Base-by-base conservation (phyloP, 148 eudicot genomes). In the Rhododendron ferrugineum region DNA sequence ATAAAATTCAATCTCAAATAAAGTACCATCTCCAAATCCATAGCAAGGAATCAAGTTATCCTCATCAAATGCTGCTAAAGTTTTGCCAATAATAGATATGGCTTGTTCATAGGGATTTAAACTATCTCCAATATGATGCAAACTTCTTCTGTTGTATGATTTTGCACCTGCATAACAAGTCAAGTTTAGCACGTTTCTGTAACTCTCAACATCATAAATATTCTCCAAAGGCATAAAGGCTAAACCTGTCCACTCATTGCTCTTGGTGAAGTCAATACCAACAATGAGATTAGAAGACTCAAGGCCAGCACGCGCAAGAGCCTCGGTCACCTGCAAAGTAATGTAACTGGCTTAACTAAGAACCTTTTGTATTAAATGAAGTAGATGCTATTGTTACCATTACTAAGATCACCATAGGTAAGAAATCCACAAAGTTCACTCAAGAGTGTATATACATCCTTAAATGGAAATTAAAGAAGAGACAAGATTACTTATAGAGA, bases 181-280 rank as follows among this genome's bases (percentile, higher is more conserved):
- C 84, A 88, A 80, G 83, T 88, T 85, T 81, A 84, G 86, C 84
- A 82, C 26, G 68, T 84, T 54, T 15, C 79, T 58, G 42, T 64
- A 60, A 26, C 40, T 42, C 37, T 28, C 66, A 56, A 15, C 10
- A 76, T 5, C 1, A 68, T 36, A 83, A 47, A 72, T 11, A 87
- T 52, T 30, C 32, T 22, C 34, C 76, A 13, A 72, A 74, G 23
- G 6, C 22, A 86, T 74, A 58, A 87, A 82, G 37, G 36, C 58
- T 10, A 81, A 84, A 97, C 99, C 99, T 84, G 98, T 97, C 99
- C 99, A 97, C 88, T 97, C 99, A 88, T 97, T 97, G 93, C 99
- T 97, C 90, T 97, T 97, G 20, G 99, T 97, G 88, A 95, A 97
- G 89, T 97, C 99, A 66, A 97, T 90, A 47, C 98, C 99, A 70